These are phyloP conservation scores for Platanus orientalis DNA, from an alignment of 164 flowering plant species.

Conservation along the genomic window DNA sequence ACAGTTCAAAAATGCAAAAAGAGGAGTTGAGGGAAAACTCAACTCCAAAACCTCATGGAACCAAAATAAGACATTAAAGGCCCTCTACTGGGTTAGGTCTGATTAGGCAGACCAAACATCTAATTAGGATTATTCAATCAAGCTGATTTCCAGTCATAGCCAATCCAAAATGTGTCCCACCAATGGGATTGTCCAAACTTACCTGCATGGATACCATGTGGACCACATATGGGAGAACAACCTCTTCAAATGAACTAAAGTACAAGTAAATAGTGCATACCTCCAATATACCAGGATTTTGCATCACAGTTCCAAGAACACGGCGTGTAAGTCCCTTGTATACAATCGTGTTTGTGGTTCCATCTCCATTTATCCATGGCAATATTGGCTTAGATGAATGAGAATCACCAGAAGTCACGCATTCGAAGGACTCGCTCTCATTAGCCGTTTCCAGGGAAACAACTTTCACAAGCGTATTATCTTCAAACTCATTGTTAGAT, in stretches of 20 bases:
- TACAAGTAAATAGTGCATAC: slow-evolving; percentile 28
- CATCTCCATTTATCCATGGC: slow-evolving; percentile 97
- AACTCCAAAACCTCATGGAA: too few species aligned
- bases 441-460: slow-evolving; percentile 11
- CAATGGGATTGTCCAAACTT: neutral
- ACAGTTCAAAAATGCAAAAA: too few species aligned
- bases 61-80: too few species aligned
- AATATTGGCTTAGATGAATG: slow-evolving; percentile 50
- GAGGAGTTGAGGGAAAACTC: too few species aligned
- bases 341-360: slow-evolving; percentile 54
- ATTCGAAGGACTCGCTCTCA: slow-evolving; percentile 14
- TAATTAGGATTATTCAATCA: neutral
- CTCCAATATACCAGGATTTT: slow-evolving; percentile 92
- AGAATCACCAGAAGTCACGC: slow-evolving; percentile 17
- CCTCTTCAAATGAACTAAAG: too few species aligned
- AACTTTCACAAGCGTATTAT: slow-evolving; percentile 13
- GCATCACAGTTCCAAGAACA: slow-evolving; percentile 82
- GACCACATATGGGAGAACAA: neutral
- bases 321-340: slow-evolving; percentile 75
- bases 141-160: neutral
- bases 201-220: neutral
- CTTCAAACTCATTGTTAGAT: slow-evolving; percentile 15
- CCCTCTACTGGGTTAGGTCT: too few species aligned
- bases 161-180: neutral
- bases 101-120: too few species aligned